Percentiles rank a stretch among this genome's conserved stretches.
These are phyloP conservation scores for Phanerodontia chrysosporium DNA, from an alignment of 768 basidiomycete genomes.

Conservation along the genomic window DNA sequence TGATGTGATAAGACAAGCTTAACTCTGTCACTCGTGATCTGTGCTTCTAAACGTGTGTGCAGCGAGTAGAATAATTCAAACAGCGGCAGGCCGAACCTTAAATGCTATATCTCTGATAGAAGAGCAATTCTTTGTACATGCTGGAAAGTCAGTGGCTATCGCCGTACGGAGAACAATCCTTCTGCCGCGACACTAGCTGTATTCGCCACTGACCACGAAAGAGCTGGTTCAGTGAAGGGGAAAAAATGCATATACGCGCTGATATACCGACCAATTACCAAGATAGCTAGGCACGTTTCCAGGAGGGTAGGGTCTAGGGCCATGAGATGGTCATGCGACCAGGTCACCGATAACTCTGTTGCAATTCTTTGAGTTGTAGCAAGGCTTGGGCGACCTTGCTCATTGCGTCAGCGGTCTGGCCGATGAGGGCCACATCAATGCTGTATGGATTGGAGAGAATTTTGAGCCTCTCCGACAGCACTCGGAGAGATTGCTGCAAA, in stretches of 20 bases:
- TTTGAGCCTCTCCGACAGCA: constrained; percentile 48
- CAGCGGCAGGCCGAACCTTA: not conserved
- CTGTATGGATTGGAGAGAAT: constrained; percentile 35
- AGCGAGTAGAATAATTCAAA: not conserved
- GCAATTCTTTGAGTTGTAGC: constrained; percentile 53
- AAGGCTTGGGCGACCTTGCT: constrained; percentile 61
- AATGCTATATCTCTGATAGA: not conserved
- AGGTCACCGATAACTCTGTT: constrained; percentile 37
- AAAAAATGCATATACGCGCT: too few relatives aligned
- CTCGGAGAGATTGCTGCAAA: constrained; percentile 49
- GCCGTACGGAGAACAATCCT: not conserved
- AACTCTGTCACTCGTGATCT: not conserved
- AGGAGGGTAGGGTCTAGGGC: too few relatives aligned
- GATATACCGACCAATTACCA: not conserved
- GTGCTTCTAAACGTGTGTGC: not conserved
- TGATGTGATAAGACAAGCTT: not conserved
- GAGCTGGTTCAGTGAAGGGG: too few relatives aligned
- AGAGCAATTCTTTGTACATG: not conserved
- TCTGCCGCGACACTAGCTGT: not conserved
- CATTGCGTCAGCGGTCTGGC: constrained; percentile 64
- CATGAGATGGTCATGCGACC: not conserved
- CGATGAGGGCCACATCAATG: constrained; percentile 47
- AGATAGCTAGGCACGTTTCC: not conserved
- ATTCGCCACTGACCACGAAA: too few relatives aligned
- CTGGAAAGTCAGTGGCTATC: not conserved